phyloP scores from a whole-genome alignment of 805 yeast species.

The Saccharomycopsis oosterbeekiorum region DNA sequence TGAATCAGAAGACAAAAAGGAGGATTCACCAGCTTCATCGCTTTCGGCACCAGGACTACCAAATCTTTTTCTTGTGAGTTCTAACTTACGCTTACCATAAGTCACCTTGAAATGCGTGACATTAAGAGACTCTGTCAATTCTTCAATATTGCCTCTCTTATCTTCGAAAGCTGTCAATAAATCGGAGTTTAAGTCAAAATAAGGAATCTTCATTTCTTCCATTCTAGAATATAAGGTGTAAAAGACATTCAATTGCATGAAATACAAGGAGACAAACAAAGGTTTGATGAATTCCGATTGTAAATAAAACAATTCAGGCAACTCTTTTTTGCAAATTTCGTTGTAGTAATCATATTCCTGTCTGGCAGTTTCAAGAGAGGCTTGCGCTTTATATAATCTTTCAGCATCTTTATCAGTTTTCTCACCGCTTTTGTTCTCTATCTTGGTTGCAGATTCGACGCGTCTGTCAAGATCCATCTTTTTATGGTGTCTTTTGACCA shows the following conservation, averaged over 20 bases:
- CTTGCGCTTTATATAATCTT: constrained; percentile 78
- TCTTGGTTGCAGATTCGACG: constrained; percentile 55
- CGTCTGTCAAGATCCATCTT: constrained; percentile 89
- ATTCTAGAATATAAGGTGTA: constrained; percentile 83
- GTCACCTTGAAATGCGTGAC: constrained; percentile 85
- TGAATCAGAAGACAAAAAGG: constrained; percentile 9
- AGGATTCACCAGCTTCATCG: neutral
- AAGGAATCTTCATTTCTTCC: constrained; percentile 96
- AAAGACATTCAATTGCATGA: constrained; percentile 95
- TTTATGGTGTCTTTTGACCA: constrained; percentile 91
- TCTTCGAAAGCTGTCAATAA: constrained; percentile 67
- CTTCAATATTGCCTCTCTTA: constrained; percentile 88
- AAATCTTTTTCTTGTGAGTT: constrained; percentile 69
- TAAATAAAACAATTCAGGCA: constrained; percentile 77
- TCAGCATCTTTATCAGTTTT: constrained; percentile 86
- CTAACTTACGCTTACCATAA: constrained; percentile 76
- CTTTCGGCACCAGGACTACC: constrained; percentile 29
- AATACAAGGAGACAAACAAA: constrained; percentile 85
- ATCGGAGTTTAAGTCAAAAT: constrained; percentile 79
- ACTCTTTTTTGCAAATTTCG: constrained; percentile 83
- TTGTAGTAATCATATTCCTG: constrained; percentile 95
- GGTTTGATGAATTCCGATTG: constrained; percentile 93
- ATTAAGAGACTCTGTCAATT: constrained; percentile 80
- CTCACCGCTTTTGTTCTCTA: constrained; percentile 67
- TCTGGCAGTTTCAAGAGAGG: constrained; percentile 80